Conservation (phyloP, 495 filamentous ascomycete genomes). For the Neurospora sp. region DNA sequence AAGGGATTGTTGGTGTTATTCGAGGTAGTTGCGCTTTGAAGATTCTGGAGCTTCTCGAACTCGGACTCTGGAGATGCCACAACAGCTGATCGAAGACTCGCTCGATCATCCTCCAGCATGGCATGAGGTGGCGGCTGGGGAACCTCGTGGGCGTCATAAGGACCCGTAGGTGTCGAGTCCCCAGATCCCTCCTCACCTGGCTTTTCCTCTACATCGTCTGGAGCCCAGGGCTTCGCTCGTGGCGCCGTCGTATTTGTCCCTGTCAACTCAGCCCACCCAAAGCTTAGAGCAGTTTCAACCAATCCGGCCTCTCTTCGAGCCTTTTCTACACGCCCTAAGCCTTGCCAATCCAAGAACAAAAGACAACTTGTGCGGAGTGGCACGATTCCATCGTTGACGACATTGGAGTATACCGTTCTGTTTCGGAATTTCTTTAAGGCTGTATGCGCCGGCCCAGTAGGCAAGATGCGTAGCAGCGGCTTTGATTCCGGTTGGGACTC, state of each 20-base stretch:
- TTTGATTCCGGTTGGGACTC: slow-evolving; percentile 70
- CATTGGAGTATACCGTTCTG: slow-evolving; percentile 90
- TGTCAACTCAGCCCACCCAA: slow-evolving; percentile 91
- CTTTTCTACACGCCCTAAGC: slow-evolving; percentile 86
- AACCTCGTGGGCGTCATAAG: slow-evolving; percentile 34
- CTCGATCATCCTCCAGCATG: slow-evolving; percentile 42
- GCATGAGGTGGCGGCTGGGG: slow-evolving; percentile 50
- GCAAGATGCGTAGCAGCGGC: slow-evolving; percentile 80
- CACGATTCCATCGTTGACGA: slow-evolving; percentile 97
- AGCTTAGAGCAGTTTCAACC: slow-evolving; percentile 82
- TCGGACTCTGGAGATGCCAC: slow-evolving; percentile 10
- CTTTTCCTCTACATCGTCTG: slow-evolving; percentile 14
- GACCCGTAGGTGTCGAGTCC: slow-evolving; percentile 12
- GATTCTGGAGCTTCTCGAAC: slow-evolving; percentile 7
- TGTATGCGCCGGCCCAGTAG: slow-evolving; percentile 84
- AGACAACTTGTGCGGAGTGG: slow-evolving; percentile 89
- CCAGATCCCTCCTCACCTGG: slow-evolving; percentile 14
- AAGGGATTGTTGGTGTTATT: slow-evolving; percentile 39
- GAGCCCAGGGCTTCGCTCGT: slow-evolving; percentile 25
- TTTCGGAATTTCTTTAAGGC: slow-evolving; percentile 81
- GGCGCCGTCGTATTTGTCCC: slow-evolving; percentile 49
- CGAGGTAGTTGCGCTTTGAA: slow-evolving; percentile 16
- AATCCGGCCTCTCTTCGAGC: slow-evolving; percentile 84
- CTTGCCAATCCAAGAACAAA: slow-evolving; percentile 95
- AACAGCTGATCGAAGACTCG: slow-evolving; percentile 28